A percentile compares a stretch with the other conserved stretches of the same genome.
phyloP scores from a whole-genome alignment of 306 rosid genomes.

The Lotus japonicus region DNA sequence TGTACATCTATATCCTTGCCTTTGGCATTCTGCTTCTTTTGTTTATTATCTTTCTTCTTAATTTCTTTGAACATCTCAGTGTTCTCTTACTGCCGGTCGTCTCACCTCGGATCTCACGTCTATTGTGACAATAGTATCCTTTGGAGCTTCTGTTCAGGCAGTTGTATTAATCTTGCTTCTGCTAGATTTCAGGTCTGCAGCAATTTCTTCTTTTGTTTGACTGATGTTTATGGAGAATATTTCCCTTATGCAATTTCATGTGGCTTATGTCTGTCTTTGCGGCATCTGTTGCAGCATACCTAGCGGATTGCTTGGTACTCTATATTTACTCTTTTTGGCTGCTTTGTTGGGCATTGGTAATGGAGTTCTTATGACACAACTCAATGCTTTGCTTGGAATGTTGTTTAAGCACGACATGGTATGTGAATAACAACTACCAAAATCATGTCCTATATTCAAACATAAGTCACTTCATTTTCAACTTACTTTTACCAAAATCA shows the following conservation, averaged over 20 bases:
- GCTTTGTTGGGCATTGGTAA: conserved; percentile 82
- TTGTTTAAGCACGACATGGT: conserved; percentile 83
- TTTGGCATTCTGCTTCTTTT: background rate
- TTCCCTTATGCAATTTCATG: background rate
- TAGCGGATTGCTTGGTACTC: conserved; percentile 48
- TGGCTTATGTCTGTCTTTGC: background rate
- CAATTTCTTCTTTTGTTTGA: background rate
- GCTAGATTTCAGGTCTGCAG: conserved; percentile 34
- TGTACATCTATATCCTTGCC: no score
- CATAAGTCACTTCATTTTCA: no score
- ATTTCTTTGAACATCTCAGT: conserved; percentile 30
- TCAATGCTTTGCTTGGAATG: conserved; percentile 83
- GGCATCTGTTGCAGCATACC: conserved; percentile 48
- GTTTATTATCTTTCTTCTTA: no score
- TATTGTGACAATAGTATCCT: conserved; percentile 56
- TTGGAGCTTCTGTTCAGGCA: conserved; percentile 64
- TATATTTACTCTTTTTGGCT: conserved; percentile 72
- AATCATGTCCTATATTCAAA: background rate
- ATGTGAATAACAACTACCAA: conserved; percentile 5
- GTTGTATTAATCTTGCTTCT: conserved; percentile 52
- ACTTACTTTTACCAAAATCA: no score
- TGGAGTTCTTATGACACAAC: conserved; percentile 80
- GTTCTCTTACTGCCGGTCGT: conserved; percentile 81
- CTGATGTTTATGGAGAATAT: background rate
- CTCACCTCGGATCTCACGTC: conserved; percentile 81